Conservation (phyloP, 176 grass and related monocot species). For the Stipa capillata region DNA sequence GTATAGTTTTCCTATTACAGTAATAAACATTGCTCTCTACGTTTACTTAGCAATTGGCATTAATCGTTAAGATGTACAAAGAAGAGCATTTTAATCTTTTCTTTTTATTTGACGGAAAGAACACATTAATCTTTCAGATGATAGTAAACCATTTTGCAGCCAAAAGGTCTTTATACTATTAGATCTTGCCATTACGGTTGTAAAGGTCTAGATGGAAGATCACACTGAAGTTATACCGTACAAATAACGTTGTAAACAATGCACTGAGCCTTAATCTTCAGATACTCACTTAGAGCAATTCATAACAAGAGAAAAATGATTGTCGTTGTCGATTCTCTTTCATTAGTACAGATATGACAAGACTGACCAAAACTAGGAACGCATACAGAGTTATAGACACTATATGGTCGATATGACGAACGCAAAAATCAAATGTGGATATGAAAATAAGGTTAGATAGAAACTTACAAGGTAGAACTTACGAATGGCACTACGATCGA, state of each 20-base stretch:
- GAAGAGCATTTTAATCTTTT: too few relatives aligned
- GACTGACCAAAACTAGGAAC: too few relatives aligned
- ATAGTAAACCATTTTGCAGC: neutral
- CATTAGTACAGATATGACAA: neutral
- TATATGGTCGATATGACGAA: neutral
- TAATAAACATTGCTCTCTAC: neutral
- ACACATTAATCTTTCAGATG: neutral
- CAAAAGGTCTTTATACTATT: neutral
- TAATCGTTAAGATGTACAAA: neutral
- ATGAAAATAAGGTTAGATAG: neutral
- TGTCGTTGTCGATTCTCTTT: neutral
- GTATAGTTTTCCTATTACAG: constrained; percentile 46
- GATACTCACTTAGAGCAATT: neutral
- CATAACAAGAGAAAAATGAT: neutral
- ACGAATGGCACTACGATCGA: constrained; percentile 14
- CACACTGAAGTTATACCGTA: neutral
- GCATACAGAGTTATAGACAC: neutral
- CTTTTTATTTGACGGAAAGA: too few relatives aligned
- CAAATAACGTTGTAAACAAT: too few relatives aligned
- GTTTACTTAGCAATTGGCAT: neutral
- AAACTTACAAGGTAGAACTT: constrained; percentile 35
- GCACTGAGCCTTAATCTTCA: neutral
- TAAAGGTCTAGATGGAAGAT: neutral
- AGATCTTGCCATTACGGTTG: neutral
- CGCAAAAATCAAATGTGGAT: neutral